These are phyloP conservation scores for Saccharata proteae DNA, from an alignment of 2,329 filamentous ascomycete species.

Conservation along the genomic window DNA sequence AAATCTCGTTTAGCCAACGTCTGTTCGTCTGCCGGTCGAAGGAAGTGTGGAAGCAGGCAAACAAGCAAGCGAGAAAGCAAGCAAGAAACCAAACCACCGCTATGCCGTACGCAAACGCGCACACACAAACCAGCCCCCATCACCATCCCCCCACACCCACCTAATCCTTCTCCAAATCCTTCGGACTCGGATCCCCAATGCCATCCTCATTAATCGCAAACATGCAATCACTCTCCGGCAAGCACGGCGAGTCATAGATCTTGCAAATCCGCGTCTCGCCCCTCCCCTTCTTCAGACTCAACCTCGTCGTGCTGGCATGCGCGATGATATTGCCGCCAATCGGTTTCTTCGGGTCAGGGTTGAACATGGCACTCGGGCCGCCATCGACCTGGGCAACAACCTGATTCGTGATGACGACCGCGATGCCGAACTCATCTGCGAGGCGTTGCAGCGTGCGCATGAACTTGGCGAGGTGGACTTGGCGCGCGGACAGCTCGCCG, in stretches of 20 bases:
- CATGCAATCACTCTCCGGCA: conserved; percentile 90
- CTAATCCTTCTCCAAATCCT: conserved; percentile 79
- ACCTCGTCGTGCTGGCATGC: conserved; percentile 85
- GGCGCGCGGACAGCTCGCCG: conserved; percentile 87
- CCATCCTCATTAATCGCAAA: conserved; percentile 97
- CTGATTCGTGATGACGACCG: conserved; percentile 97
- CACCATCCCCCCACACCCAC: background rate
- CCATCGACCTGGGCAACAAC: conserved; percentile 97
- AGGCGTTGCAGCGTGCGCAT: conserved; percentile 73
- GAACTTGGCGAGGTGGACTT: conserved; percentile 80
- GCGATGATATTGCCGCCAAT: conserved; percentile 99
- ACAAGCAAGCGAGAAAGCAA: no score
- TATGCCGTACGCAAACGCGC: no score
- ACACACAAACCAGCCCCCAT: background rate
- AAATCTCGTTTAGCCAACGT: no score
- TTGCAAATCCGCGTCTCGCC: conserved; percentile 96
- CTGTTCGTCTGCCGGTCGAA: no score
- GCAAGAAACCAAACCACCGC: no score
- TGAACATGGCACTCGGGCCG: conserved; percentile 95
- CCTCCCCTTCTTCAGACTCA: conserved; percentile 91
- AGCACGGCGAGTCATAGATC: conserved; percentile 95
- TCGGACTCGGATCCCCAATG: conserved; percentile 89
- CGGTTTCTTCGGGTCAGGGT: conserved; percentile 97
- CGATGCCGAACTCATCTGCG: conserved; percentile 78
- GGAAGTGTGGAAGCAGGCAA: no score